Evolutionary conservation across 139 green algal species (phyloP), one percentile per base, ranked within the genome.

Genomic region (Chlamydomonas schloesseri): DNA sequence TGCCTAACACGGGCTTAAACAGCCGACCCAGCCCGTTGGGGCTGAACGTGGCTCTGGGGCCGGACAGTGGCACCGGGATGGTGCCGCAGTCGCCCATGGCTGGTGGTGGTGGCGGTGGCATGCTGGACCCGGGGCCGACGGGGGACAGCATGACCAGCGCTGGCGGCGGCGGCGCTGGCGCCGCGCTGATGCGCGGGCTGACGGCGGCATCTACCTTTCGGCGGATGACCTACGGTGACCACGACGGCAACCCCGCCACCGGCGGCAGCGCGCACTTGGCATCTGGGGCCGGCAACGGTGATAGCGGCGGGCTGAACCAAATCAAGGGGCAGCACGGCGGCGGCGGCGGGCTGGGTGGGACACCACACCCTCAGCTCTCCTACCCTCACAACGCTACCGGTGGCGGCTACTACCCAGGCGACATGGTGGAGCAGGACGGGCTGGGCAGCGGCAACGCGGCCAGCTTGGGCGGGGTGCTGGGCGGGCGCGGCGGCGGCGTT

Each of bases 141-240:
- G 21, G 76, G 28, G 76, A 83, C 26, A 73, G 60, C 15, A 36
- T 47, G 10, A 83, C 55, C 53, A 71, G 76, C 26, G 62, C 31
- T 4, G 42, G 31, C 5, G 50, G 69, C 58, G 47, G 42, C 42
- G 42, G 42, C 8, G 42, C 6, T 8, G 42, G 42, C 42, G 42
- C 6, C 6, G 42, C 42, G 42, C 5, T 50, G 42, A 50, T 47
- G 37, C 76, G 78, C 18, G 46, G n/a, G 1, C 34, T 84, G 9
- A 84, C 78, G 6, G 18, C 28, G 5, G 64, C 34, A 4, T 67
- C 64, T 20, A 64, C 31, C 2, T 84, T 73, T 64, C 46, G 78
- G 15, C 64, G 34, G 17, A 42, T 33, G 14, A 23, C 74, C 29
- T 23, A 24, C 60, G 60, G 24, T 15, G 24, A n/a, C 24, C 24